Evolutionary conservation across 2,329 filamentous ascomycete genomes (phyloP), one percentile per base, ranked within the genome.

Genomic region (Hypoxylon sp.): DNA sequence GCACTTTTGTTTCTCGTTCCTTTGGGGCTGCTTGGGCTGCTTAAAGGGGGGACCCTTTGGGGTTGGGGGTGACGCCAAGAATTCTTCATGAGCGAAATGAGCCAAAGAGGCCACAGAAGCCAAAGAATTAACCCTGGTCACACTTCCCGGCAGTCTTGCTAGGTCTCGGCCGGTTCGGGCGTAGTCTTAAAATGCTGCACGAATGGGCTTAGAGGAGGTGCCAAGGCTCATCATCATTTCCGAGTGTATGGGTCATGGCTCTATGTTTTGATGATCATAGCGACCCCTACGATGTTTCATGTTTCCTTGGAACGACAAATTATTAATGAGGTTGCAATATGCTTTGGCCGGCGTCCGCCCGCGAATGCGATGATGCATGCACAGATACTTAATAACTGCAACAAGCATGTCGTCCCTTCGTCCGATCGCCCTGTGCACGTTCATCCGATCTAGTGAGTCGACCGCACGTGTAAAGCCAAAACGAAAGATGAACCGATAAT

Each of bases 211-310:
- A 17, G 38, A 43, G 52, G 60, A 65, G 53, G 57, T 38, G 64
- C 67, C 67, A 68, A 70, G 67, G 67, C 53, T 67, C 58, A 70
- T 70, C 68, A 59, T 70, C 64, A 70, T 70, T 70, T 70, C 64
- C 68, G 61, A 65, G 51, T 38, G 34, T 49, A 70, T 63, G 68
- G 64, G 50, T 68, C 63, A 67, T 63, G 41, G 46, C 45, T 49
- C 14, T 52, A 46, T 51, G 57, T 41, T 45, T 61, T 65, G 64
- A 53, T 58, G 38, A 55, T 56, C 50, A 52, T 38, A 28, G 59
- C 59, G 28, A 48, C 58, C 57, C 52, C 48, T 51, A 49, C 32
- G 36, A 43, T 53, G 64, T 65, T 67, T 67, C 67, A 65, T 50
- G 46, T 46, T 62, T 63, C 50, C 49, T 25, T 52, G 60, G 60